Percentiles rank a stretch among this genome's conserved stretches.
These are phyloP conservation scores for Neodidymelliopsis sp. DNA, from an alignment of 2,329 filamentous ascomycete genomes.

Conservation along the genomic window DNA sequence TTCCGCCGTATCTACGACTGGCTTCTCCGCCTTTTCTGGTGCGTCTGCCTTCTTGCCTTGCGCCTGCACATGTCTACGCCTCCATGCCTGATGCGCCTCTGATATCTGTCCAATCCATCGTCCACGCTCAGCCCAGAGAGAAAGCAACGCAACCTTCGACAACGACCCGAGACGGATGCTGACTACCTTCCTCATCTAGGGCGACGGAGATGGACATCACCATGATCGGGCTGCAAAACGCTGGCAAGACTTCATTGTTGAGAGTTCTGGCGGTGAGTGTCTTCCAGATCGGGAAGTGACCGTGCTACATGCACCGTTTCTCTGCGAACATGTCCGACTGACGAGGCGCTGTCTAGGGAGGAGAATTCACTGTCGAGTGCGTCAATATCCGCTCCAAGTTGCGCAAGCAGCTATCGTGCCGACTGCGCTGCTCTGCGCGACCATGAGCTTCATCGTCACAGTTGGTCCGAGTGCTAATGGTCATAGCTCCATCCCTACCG, in stretches of 20 bases:
- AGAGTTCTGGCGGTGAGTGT: slow-evolving; percentile 89
- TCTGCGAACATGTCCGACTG: slow-evolving; percentile 32
- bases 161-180: slow-evolving; percentile 28
- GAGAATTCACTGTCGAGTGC: slow-evolving; percentile 99
- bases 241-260: slow-evolving; percentile 94
- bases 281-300: slow-evolving; percentile 43
- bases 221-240: slow-evolving; percentile 98
- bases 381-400: slow-evolving; percentile 52
- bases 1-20: slow-evolving; percentile 98
- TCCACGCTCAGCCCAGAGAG: slow-evolving; percentile 23
- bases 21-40: slow-evolving; percentile 98
- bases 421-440: slow-evolving; percentile 40
- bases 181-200: slow-evolving; percentile 61
- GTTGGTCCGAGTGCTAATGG: slow-evolving; percentile 49
- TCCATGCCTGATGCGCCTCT: slow-evolving; percentile 41
- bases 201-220: slow-evolving; percentile 99
- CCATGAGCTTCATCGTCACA: slow-evolving; percentile 32
- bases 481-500: slow-evolving; percentile 92
- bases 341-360: slow-evolving; percentile 70
- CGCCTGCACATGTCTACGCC: slow-evolving; percentile 18
- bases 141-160: slow-evolving; percentile 27
- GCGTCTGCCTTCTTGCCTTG: slow-evolving; percentile 49
- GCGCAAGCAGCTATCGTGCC: slow-evolving; percentile 39
- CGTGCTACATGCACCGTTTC: slow-evolving; percentile 34
- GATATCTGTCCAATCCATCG: slow-evolving; percentile 29